Evolutionary conservation across 257 asterid genomes (phyloP).

Genomic region (Solanum acaule): DNA sequence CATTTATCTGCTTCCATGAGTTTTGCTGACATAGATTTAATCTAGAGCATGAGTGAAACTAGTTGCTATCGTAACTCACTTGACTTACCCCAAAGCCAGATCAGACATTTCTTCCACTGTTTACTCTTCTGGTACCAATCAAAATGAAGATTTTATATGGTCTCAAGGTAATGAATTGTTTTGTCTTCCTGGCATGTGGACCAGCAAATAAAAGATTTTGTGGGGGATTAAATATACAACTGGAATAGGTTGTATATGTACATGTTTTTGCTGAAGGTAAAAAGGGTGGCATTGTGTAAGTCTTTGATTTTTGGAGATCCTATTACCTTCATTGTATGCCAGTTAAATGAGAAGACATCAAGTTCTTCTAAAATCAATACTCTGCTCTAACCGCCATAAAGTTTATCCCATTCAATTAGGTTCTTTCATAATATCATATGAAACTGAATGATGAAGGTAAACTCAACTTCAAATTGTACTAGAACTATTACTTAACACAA

Average conservation of each 20-base stretch:
- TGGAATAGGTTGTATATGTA: neutral
- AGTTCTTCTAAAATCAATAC: neutral
- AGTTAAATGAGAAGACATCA: neutral
- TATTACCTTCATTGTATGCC: neutral
- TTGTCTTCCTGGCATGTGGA: neutral
- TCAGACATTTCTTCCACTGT: neutral
- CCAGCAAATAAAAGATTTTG: neutral
- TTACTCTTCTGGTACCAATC: neutral
- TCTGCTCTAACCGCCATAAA: neutral
- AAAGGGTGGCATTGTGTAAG: neutral
- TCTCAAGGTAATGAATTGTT: neutral
- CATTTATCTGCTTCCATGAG: neutral
- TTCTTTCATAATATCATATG: neutral
- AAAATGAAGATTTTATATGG: neutral
- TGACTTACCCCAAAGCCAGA: neutral
- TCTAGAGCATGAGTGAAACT: neutral
- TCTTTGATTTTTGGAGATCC: neutral
- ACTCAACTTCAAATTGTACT: neutral
- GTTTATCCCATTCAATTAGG: neutral
- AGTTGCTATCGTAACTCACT: neutral
- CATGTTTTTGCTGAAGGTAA: neutral
- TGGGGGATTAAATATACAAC: neutral
- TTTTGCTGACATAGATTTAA: neutral
- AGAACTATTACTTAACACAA: neutral
- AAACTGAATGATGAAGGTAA: neutral